phyloP scores from a whole-genome alignment of 495 filamentous ascomycete genomes.

The Geoglossum glabrum region DNA sequence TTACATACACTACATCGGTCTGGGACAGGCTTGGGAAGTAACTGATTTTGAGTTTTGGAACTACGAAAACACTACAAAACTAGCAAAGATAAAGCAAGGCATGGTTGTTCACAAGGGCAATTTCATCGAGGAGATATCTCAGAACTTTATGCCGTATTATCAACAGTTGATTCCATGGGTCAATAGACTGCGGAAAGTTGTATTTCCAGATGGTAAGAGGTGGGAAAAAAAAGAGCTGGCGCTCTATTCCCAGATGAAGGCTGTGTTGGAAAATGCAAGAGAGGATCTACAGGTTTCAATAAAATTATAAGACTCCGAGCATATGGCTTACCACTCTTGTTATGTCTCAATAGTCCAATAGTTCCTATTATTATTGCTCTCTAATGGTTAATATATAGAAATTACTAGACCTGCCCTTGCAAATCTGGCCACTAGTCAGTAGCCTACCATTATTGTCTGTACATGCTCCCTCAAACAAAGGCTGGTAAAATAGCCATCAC shows the following conservation, averaged over 20 bases:
- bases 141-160: constrained; percentile 18
- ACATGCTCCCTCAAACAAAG: neutral
- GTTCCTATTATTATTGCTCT: too few species aligned
- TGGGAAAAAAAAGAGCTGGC: constrained; percentile 13
- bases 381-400: too few species aligned
- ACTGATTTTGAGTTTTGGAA: constrained; percentile 8
- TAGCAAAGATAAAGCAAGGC: constrained; percentile 13
- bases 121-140: constrained; percentile 10
- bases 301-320: too few species aligned
- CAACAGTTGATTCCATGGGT: constrained; percentile 18
- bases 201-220: constrained; percentile 18
- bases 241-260: too few species aligned
- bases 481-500: neutral
- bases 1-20: constrained; percentile 3
- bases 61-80: constrained; percentile 10
- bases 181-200: constrained; percentile 16
- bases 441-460: too few species aligned
- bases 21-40: neutral
- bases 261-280: too few species aligned
- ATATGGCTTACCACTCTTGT: too few species aligned
- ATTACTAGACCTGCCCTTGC: too few species aligned
- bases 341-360: too few species aligned
- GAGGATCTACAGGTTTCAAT: neutral
- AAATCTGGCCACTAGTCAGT: too few species aligned
- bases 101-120: constrained; percentile 9